Evolutionary conservation across 129 eudicot species (phyloP).

Genomic region (Oenanthe sinensis): DNA sequence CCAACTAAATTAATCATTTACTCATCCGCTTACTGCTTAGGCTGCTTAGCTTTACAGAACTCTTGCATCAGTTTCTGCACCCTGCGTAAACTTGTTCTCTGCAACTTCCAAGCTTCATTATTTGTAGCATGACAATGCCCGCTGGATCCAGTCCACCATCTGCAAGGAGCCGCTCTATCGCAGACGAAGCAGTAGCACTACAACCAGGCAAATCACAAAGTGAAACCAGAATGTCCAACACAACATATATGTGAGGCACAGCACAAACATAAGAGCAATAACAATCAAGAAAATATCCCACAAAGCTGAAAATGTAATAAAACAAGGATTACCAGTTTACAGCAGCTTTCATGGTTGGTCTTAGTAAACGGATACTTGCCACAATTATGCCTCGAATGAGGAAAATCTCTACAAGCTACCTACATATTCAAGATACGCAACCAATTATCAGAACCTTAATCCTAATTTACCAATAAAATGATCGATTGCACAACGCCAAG

Average conservation of each 20-base stretch:
- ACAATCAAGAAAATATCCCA: background rate
- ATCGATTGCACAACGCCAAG: too few species aligned
- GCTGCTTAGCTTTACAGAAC: background rate
- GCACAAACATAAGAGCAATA: too few species aligned
- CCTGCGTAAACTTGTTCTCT: background rate
- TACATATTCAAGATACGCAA: constrained; percentile 8
- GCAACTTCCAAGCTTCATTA: constrained; percentile 45
- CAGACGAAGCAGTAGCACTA: constrained; percentile 83
- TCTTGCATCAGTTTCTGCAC: background rate
- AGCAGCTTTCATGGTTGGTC: constrained; percentile 54
- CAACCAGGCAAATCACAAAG: background rate
- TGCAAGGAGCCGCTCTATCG: constrained; percentile 72
- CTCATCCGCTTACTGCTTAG: too few species aligned
- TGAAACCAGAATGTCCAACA: background rate
- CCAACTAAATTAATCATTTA: background rate
- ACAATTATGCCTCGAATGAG: constrained; percentile 75
- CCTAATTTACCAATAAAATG: background rate
- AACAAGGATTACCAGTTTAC: constrained; percentile 41
- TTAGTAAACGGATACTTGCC: constrained; percentile 47
- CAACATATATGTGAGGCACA: background rate
- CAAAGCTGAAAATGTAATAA: too few species aligned
- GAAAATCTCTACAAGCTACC: constrained; percentile 94
- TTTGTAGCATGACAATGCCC: constrained; percentile 74
- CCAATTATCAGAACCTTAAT: background rate
- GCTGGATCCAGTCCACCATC: constrained; percentile 42